Base-by-base conservation (phyloP, 805 yeast species). In the Hanseniaspora thailandica region DNA sequence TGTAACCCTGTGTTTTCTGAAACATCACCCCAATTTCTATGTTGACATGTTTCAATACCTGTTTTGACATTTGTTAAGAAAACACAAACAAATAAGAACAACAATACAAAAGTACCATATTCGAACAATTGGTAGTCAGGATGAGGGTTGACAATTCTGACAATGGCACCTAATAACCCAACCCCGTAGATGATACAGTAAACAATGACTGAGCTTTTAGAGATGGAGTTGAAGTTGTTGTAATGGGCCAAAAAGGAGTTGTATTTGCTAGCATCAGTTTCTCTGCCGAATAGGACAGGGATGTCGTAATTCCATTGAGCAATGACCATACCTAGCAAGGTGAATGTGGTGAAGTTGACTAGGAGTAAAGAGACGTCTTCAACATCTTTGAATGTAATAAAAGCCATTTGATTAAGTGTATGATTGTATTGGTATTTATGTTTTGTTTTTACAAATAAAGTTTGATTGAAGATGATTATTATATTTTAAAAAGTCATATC, bases 21-120 rank as follows among this genome's bases (percentile, higher is more conserved):
- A 48, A 93, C 95, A 49, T 90, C 97, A 59, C 96, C 97, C 97
- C 97, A 90, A 56, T 79, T 73, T 43, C 88, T 89, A 55, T 76
- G 67, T 26, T 79, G 60, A 52, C 86, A 78, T 54, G 89, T 78
- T 59, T 76, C 76, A 38, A 82, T 72, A 52, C 97, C 97, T 51
- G 84, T 78, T 63, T 86, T 77, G 59, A 90, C 73, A 70, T 93
- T 93, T 57, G 96, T 84, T 62, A 90, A 71, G 68, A 88, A 93
- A 61, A 90, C 77, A 61, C 90, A 80, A 44, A 84, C 69, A 19
- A 84, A 84, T 35, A 81, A 70, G 66, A 88, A 82, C 64, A 76
- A 77, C 55, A 86, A 75, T n/a, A 78, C 80, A 59, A 89, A 71
- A 10, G 94, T 73, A 43, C 89, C 95, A 61, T 94, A 95, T 68